phyloP scores from a whole-genome alignment of 257 asterid genomes.

The Apocynum venetum region DNA sequence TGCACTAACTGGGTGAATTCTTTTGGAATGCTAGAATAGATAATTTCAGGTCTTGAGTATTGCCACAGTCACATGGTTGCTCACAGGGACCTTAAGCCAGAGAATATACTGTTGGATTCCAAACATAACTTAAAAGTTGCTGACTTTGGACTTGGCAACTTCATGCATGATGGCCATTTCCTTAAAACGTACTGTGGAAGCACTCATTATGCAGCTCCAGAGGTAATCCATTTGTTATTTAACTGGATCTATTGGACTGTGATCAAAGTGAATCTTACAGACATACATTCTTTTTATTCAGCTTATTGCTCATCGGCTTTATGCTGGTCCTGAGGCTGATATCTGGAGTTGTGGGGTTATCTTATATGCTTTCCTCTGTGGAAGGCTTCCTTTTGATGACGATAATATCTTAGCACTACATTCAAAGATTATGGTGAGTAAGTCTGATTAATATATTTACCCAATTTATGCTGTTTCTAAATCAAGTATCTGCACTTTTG shows the following conservation, averaged over 20 bases:
- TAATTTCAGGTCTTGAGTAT: conserved; percentile 56
- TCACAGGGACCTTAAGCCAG: conserved; percentile 75
- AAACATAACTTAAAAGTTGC: conserved; percentile 47
- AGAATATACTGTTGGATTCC: conserved; percentile 59
- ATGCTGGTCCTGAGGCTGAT: conserved; percentile 80
- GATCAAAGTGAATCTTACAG: background rate
- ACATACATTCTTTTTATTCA: conserved; percentile 6
- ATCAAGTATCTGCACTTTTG: background rate
- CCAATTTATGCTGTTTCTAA: background rate
- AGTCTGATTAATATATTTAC: background rate
- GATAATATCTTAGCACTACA: conserved; percentile 40
- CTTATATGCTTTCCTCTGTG: conserved; percentile 65
- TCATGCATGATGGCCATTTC: conserved; percentile 60
- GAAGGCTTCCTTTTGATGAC: conserved; percentile 68
- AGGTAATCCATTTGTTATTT: conserved; percentile 32
- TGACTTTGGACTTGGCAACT: conserved; percentile 60
- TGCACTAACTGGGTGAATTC: conserved; percentile 10
- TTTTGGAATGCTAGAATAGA: conserved; percentile 30
- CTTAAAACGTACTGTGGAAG: conserved; percentile 65
- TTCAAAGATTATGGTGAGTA: conserved; percentile 47
- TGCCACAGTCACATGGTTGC: conserved; percentile 55
- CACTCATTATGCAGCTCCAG: conserved; percentile 78
- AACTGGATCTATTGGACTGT: background rate
- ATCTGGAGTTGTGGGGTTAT: conserved; percentile 78
- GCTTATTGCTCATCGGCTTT: conserved; percentile 46